Evolutionary conservation across 208 protist genomes (phyloP), one percentile per base, ranked within the genome.

Genomic region (Balamuthia mandrillaris): DNA sequence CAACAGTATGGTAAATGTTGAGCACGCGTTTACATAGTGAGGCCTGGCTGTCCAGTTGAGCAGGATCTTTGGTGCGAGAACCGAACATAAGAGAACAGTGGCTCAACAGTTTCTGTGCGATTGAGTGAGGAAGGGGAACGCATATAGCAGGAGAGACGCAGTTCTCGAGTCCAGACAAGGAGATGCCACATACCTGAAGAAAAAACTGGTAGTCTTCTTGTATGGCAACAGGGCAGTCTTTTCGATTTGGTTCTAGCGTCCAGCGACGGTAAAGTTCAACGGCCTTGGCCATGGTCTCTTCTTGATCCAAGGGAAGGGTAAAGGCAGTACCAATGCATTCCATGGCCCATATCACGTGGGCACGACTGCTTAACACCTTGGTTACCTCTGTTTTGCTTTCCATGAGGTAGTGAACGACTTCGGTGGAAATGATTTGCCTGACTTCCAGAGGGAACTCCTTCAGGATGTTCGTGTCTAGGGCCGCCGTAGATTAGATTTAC

Each of bases 301-400:
- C 60, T 29, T 86, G 52, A 18, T 88, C 79, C 44, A 88, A 82
- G 14, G 86, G 86, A 27, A 86, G 79, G 2, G 54, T 51, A 44
- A 88, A 61, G 16, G 45, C n/a, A n/a, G 68, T 44, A 24, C 86
- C 86, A 37, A 87, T 47, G 37, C 78, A 60, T 45, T 88, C 86
- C 86, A 88, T 86, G n/a, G 74, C 60, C 81, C 79, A 88, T 31
- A 37, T 37, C 39, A 74, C 65, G 18, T 84, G 78, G 7, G 58
- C 54, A 24, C 33, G 41, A 37, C 78, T 84, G 18, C 27, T 60
- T 14, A 68, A 44, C 4, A 33, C 47, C 70, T 79, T 37, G 24
- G 35, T 44, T 33, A 56, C 27, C n/a, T n/a, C 51, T 9, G 33
- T 35, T 5, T 82, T 82, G 9, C 54, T 37, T 35, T 45, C 29